phyloP scores from a whole-genome alignment of 225 moss, liverwort and hornwort genomes.

The Sphagnum contortum region DNA sequence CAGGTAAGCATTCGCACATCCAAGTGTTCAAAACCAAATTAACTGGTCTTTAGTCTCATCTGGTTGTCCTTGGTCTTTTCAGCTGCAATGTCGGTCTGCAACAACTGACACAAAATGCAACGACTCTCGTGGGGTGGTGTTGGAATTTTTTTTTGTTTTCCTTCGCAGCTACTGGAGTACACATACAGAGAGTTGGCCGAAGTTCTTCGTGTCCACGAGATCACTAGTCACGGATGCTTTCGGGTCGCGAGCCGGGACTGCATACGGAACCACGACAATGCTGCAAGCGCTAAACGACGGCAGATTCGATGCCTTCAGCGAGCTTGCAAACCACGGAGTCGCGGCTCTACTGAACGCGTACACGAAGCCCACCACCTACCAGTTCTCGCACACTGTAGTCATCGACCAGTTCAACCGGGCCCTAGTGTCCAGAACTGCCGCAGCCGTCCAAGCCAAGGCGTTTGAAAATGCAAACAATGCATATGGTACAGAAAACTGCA shows the following conservation, averaged over 20 bases:
- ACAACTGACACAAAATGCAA: not conserved
- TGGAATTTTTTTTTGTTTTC: not conserved
- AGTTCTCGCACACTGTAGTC: conserved; percentile 28
- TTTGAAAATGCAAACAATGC: conserved; percentile 16
- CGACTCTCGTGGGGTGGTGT: not conserved
- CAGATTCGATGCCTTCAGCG: conserved; percentile 37
- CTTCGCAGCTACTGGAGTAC: conserved; percentile 34
- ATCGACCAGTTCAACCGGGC: conserved; percentile 35
- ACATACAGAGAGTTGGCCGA: conserved; percentile 41
- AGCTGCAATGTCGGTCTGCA: no score
- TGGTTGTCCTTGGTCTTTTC: not conserved
- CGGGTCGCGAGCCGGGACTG: conserved; percentile 17
- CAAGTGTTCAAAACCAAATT: conserved; percentile 2
- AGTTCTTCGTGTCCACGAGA: conserved; percentile 26
- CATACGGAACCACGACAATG: conserved; percentile 43
- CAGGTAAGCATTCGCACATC: conserved; percentile 37
- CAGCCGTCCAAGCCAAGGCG: conserved; percentile 29
- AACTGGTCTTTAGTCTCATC: not conserved
- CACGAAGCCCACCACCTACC: conserved; percentile 25
- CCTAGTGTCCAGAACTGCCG: conserved; percentile 22
- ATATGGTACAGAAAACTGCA: no score
- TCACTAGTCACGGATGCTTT: conserved; percentile 31
- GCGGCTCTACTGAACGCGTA: conserved; percentile 41
- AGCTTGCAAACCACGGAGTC: conserved; percentile 42
- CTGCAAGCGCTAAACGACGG: conserved; percentile 42